A percentile compares a stretch with the other conserved stretches of the same genome.
Evolutionary conservation across 306 rosid genomes (phyloP).

Genomic region (Begonia loranthoides): DNA sequence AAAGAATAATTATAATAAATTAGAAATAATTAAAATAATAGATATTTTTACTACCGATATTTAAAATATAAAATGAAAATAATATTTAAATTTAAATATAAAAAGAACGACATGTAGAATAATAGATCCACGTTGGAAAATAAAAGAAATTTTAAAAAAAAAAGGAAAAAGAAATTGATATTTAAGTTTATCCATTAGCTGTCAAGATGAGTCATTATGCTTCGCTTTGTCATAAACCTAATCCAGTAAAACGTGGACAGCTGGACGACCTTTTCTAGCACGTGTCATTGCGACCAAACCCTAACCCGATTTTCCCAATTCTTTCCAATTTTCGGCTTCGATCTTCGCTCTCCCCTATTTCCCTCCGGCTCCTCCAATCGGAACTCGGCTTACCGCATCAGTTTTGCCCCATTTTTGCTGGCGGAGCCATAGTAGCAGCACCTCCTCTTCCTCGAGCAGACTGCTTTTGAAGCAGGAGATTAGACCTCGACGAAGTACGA

Average conservation of each 20-base stretch:
- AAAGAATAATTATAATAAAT: too few relatives aligned
- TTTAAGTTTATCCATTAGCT: constrained; percentile 33
- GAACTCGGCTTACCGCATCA: constrained; percentile 30
- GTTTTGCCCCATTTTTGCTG: not conserved
- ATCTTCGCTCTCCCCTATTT: not conserved
- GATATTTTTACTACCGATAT: too few relatives aligned
- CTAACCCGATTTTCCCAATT: constrained; percentile 7
- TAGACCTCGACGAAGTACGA: too few relatives aligned
- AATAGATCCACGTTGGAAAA: not conserved
- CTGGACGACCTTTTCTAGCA: constrained; percentile 27
- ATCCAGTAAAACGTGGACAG: constrained; percentile 49
- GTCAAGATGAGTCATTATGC: constrained; percentile 48
- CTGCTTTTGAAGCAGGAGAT: too few relatives aligned
- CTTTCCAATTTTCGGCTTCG: not conserved
- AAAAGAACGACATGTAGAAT: too few relatives aligned
- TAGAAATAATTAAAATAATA: too few relatives aligned
- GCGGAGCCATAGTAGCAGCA: constrained; percentile 5
- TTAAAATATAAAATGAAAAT: too few relatives aligned
- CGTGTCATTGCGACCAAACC: constrained; percentile 46
- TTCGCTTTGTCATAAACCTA: constrained; percentile 30
- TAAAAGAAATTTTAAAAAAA: not conserved
- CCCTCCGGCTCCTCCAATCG: constrained; percentile 3
- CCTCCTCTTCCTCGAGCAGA: too few relatives aligned
- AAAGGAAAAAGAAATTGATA: constrained; percentile 1
- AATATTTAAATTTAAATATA: too few relatives aligned